A percentile compares a stretch with the other conserved stretches of the same genome.
phyloP scores from a whole-genome alignment of 2,329 filamentous ascomycete genomes.

The Botryotinia narcissicola region DNA sequence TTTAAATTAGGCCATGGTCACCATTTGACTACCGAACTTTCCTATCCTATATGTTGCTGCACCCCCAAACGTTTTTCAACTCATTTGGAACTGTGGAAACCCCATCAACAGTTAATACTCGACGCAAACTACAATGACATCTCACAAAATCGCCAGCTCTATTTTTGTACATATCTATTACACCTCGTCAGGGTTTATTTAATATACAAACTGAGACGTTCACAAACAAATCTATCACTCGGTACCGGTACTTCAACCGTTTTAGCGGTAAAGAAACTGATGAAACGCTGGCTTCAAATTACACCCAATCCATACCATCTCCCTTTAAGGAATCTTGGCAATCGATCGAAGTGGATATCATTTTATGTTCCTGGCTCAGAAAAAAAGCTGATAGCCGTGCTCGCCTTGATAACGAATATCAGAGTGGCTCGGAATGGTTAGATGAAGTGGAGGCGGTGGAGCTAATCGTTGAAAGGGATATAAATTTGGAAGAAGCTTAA shows the following conservation, averaged over 20 bases:
- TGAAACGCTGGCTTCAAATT: conserved; percentile 1
- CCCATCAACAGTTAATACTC: background rate
- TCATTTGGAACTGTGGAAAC: background rate
- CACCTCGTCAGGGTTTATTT: background rate
- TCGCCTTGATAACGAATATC: background rate
- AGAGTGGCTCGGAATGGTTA: background rate
- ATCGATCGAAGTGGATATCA: background rate
- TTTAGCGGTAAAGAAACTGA: background rate
- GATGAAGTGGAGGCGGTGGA: background rate
- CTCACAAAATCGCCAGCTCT: background rate
- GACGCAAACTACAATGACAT: background rate
- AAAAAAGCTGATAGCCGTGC: background rate
- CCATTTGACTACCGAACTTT: background rate
- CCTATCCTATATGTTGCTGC: background rate
- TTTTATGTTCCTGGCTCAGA: background rate
- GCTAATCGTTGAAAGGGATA: background rate
- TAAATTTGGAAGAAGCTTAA: background rate
- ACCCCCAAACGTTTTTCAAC: background rate
- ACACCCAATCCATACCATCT: background rate
- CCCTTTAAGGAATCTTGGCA: background rate
- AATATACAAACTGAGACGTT: background rate
- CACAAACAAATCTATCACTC: background rate
- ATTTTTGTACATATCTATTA: background rate
- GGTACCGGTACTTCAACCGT: background rate
- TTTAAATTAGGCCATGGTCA: background rate